These are phyloP conservation scores for Sarcodon sp. DNA, from an alignment of 768 basidiomycete species.

Conservation along the genomic window DNA sequence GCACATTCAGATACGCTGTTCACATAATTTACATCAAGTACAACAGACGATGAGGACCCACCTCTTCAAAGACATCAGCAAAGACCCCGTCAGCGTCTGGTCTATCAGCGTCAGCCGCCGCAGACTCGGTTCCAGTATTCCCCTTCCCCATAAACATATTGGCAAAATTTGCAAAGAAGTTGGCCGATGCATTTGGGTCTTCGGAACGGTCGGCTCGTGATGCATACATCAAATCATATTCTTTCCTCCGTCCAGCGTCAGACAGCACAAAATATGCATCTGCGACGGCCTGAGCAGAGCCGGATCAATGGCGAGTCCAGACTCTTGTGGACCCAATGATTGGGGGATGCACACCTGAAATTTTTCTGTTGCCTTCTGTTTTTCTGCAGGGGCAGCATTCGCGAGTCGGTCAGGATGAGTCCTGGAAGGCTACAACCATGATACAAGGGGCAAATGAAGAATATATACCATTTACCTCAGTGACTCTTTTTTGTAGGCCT, in stretches of 20 bases:
- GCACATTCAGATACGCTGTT: not conserved
- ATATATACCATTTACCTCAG: constrained; percentile 31
- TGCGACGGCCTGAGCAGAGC: constrained; percentile 52
- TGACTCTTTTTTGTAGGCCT: constrained; percentile 73
- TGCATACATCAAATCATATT: constrained; percentile 61
- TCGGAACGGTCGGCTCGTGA: constrained; percentile 42
- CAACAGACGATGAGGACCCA: constrained; percentile 17
- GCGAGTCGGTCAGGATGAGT: constrained; percentile 82
- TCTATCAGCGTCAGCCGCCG: constrained; percentile 18
- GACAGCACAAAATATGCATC: constrained; percentile 93
- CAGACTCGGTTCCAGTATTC: constrained; percentile 18
- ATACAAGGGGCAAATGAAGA: not conserved
- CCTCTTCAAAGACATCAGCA: constrained; percentile 87
- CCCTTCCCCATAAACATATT: constrained; percentile 47
- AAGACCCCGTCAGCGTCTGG: constrained; percentile 78
- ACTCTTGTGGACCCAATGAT: not conserved
- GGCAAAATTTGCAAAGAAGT: constrained; percentile 70
- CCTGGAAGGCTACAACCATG: constrained; percentile 25
- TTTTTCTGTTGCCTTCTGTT: constrained; percentile 61
- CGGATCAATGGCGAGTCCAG: not conserved
- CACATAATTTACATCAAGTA: not conserved
- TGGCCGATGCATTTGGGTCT: constrained; percentile 54
- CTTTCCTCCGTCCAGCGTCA: constrained; percentile 54
- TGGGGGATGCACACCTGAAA: constrained; percentile 48
- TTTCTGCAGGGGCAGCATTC: constrained; percentile 60